Percentiles rank a stretch among this genome's conserved stretches.
These are phyloP conservation scores for Kwoniella heveanensis DNA, from an alignment of 768 basidiomycete species.

Conservation along the genomic window DNA sequence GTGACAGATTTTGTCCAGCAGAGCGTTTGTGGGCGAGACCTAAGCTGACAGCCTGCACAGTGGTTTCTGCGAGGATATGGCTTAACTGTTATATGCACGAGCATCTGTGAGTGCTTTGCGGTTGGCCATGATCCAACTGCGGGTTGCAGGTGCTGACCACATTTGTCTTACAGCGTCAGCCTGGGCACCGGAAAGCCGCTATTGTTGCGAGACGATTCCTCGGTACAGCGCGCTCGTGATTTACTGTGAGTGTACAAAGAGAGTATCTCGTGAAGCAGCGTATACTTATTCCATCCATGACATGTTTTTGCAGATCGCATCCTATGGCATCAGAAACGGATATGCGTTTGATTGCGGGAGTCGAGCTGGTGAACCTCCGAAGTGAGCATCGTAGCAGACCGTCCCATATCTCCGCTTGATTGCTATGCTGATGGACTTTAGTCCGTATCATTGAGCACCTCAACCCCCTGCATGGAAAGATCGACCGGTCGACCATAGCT, in stretches of 20 bases:
- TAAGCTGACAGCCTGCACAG: conserved; percentile 55
- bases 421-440: conserved; percentile 49
- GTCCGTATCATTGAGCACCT: conserved; percentile 93
- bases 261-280: no score
- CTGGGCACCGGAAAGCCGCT: conserved; percentile 88
- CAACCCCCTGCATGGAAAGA: conserved; percentile 78
- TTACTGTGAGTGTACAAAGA: conserved; percentile 60
- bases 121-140: no score
- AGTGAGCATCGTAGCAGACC: conserved; percentile 64
- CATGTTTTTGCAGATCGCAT: conserved; percentile 59
- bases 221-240: conserved; percentile 78
- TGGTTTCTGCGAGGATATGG: conserved; percentile 92
- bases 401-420: background rate
- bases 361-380: conserved; percentile 88
- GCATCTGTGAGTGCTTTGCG: conserved; percentile 77
- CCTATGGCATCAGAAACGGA: conserved; percentile 88
- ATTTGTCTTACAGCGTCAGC: conserved; percentile 85
- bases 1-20: no score
- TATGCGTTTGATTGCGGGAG: conserved; percentile 79
- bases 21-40: background rate
- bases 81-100: conserved; percentile 94
- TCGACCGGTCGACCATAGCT: conserved; percentile 78
- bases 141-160: no score
- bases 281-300: no score
- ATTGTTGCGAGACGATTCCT: conserved; percentile 83